Conservation (phyloP, 2,329 filamentous ascomycete species). For the Didymella pinodella region DNA sequence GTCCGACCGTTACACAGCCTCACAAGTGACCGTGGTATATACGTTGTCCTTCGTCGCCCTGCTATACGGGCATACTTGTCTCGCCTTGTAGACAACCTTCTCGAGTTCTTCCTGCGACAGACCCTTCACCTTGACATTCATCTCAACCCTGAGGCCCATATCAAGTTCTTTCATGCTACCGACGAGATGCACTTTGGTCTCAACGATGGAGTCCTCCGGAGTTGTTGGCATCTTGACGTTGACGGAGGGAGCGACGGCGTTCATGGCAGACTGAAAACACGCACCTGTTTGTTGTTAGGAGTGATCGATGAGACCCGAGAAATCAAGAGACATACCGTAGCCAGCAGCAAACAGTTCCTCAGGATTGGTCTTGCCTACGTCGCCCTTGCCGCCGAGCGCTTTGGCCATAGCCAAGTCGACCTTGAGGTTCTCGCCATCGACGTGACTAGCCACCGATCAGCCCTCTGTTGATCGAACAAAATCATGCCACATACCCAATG, state of each 20-base stretch:
- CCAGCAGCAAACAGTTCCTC: slow-evolving; percentile 60
- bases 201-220: slow-evolving; percentile 51
- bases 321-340: slow-evolving; percentile 44
- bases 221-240: slow-evolving; percentile 54
- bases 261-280: slow-evolving; percentile 59
- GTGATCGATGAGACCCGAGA: neutral
- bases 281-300: slow-evolving; percentile 30
- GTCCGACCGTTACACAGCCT: slow-evolving; percentile 29
- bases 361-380: slow-evolving; percentile 52
- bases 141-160: slow-evolving; percentile 55
- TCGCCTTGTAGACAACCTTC: slow-evolving; percentile 48
- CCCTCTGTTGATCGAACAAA: neutral
- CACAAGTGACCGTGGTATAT: slow-evolving; percentile 29
- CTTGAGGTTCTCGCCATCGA: slow-evolving; percentile 47
- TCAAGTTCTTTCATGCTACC: slow-evolving; percentile 57
- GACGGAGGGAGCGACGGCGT: slow-evolving; percentile 52
- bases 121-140: slow-evolving; percentile 50
- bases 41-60: slow-evolving; percentile 49
- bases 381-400: slow-evolving; percentile 55
- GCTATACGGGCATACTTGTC: slow-evolving; percentile 48
- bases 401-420: slow-evolving; percentile 56
- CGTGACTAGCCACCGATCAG: slow-evolving; percentile 31
- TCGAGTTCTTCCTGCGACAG: slow-evolving; percentile 47
- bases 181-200: slow-evolving; percentile 55
- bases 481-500: slow-evolving; percentile 31